Evolutionary conservation across 441 rosid species (phyloP), one percentile per base, ranked within the genome.

Genomic region (Biscutella auriculata): DNA sequence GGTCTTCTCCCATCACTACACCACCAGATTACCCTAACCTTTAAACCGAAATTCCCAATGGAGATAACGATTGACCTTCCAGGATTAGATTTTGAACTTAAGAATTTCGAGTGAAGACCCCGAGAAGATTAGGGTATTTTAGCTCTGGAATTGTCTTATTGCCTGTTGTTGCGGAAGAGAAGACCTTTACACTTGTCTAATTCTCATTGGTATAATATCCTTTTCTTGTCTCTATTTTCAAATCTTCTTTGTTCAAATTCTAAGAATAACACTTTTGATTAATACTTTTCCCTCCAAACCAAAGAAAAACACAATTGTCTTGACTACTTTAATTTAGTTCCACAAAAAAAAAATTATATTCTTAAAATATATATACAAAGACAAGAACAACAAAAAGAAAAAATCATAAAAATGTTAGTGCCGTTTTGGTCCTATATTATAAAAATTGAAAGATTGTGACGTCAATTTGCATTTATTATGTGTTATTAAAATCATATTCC

Each of bases 1-100:
- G 80, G 4, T 71, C 85, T 3, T 76, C 75, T 33, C 72, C 72
- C 66, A 67, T 61, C 54, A 36, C 80, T 21, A 50, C 76, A 51
- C 69, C 56, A 28, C 55, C 48, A 23, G 40, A 35, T 14, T 27
- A 25, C 11, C 54, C 72, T 64, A 66, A 65, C 77, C 27, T 48
- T 33, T n/a, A 14, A 6, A 41, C 14, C 59, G 42, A 21, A 11
- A 15, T 10, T 15, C 8, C 45, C 56, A 11, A 37, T 3, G 16
- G 9, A 34, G 65, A 60, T 43, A 10, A 34, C 42, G 60, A 1
- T 33, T 0, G 53, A 3, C n/a, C 9, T 33, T 32, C 29, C 17
- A 41, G 17, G 32, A 29, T 29, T 14, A 52, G 60, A 28, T 36
- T 52, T 34, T 59, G 29, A 52, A 10, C 30, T 56, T 36, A 10